Evolutionary conservation across 306 rosid species (phyloP).

Genomic region (Medicago truncatula): MtrunA17r5.0-ANR NC_053042.1:50045001-50045500

Average conservation of each 20-base stretch:
- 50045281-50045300: conserved; percentile 4
- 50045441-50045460: too few species aligned
- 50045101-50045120: not conserved
- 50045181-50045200: not conserved
- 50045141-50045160: not conserved
- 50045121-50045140: conserved; percentile 21
- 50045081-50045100: too few species aligned
- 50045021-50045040: too few species aligned
- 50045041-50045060: too few species aligned
- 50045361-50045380: not conserved
- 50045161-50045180: conserved; percentile 27
- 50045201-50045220: not conserved
- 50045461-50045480: too few species aligned
- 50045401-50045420: too few species aligned
- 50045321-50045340: conserved; percentile 11
- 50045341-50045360: conserved; percentile 16
- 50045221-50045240: conserved; percentile 1
- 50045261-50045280: not conserved
- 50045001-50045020: too few species aligned
- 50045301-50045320: conserved; percentile 1
- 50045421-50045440: too few species aligned
- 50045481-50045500: too few species aligned
- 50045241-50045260: conserved; percentile 3
- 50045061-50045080: too few species aligned
- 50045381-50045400: not conserved